phyloP scores from a whole-genome alignment of 1,284 basidiomycete genomes.

The Ustilago tritici region DNA sequence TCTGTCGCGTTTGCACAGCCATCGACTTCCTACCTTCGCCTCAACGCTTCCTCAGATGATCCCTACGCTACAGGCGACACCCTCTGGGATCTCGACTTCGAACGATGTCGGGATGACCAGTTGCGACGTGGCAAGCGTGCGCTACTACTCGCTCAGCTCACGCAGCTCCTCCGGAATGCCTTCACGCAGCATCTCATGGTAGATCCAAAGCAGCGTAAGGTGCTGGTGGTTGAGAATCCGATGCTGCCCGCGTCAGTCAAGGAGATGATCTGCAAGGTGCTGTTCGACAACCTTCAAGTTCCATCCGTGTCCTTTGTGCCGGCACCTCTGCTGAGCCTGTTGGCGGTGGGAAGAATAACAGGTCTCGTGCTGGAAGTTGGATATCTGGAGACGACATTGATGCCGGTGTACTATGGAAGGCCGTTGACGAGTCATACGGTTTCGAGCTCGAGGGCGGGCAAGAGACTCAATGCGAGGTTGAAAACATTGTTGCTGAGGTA shows the following conservation, averaged over 20 bases:
- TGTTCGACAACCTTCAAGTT: slow-evolving; percentile 91
- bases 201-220: slow-evolving; percentile 91
- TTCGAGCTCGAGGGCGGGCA: slow-evolving; percentile 49
- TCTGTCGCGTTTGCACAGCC: slow-evolving; percentile 69
- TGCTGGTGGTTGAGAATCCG: slow-evolving; percentile 90
- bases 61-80: slow-evolving; percentile 21
- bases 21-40: slow-evolving; percentile 33
- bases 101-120: slow-evolving; percentile 37
- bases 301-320: slow-evolving; percentile 85
- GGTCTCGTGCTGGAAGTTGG: slow-evolving; percentile 93
- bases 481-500: slow-evolving; percentile 39
- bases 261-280: slow-evolving; percentile 83
- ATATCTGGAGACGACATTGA: slow-evolving; percentile 85
- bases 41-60: slow-evolving; percentile 31
- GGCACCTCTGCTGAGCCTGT: slow-evolving; percentile 83
- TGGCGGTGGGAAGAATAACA: slow-evolving; percentile 87
- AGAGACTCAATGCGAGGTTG: slow-evolving; percentile 36
- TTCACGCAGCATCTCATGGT: slow-evolving; percentile 78
- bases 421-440: slow-evolving; percentile 35
- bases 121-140: slow-evolving; percentile 44
- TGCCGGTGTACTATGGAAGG: slow-evolving; percentile 75
- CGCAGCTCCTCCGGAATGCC: slow-evolving; percentile 49
- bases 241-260: slow-evolving; percentile 87
- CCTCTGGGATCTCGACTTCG: slow-evolving; percentile 64
- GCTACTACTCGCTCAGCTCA: slow-evolving; percentile 52